Conservation (phyloP, 306 rosid species). For the Trifolium subterraneum region DNA sequence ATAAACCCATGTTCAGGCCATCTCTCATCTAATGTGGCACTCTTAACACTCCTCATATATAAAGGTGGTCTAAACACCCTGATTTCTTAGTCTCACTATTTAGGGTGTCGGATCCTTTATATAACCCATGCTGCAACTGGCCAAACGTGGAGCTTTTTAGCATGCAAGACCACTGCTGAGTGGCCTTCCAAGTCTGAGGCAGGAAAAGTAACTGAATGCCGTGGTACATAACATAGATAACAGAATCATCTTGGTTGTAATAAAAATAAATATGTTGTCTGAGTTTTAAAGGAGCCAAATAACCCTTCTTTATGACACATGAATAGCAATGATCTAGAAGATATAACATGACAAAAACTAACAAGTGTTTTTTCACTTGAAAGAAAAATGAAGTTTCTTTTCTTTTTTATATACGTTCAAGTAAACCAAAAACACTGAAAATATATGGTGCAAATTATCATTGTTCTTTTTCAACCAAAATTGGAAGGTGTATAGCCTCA, state of each 20-base stretch:
- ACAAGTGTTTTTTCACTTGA: not conserved
- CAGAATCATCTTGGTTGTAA: not conserved
- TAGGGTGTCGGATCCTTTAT: not conserved
- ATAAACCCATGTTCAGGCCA: too few relatives aligned
- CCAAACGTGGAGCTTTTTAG: too few relatives aligned
- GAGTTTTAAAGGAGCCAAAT: conserved; percentile 3
- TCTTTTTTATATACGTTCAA: conserved; percentile 4
- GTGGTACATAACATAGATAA: not conserved
- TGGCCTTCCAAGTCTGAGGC: not conserved
- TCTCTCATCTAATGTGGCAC: too few relatives aligned
- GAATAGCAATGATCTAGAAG: not conserved
- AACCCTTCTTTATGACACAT: not conserved
- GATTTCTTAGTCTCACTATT: not conserved
- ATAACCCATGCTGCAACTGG: too few relatives aligned
- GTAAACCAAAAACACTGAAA: conserved; percentile 19
- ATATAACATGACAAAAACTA: conserved; percentile 7
- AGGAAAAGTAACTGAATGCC: not conserved
- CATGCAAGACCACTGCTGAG: not conserved
- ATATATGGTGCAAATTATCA: not conserved
- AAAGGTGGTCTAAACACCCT: not conserved
- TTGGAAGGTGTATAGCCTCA: conserved; percentile 9
- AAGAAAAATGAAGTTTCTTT: not conserved
- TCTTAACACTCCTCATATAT: too few relatives aligned
- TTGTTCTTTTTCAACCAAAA: not conserved
- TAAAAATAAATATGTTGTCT: not conserved